These are phyloP conservation scores for Claviceps sp. DNA, from an alignment of 2,329 filamentous ascomycete species.

Conservation along the genomic window DNA sequence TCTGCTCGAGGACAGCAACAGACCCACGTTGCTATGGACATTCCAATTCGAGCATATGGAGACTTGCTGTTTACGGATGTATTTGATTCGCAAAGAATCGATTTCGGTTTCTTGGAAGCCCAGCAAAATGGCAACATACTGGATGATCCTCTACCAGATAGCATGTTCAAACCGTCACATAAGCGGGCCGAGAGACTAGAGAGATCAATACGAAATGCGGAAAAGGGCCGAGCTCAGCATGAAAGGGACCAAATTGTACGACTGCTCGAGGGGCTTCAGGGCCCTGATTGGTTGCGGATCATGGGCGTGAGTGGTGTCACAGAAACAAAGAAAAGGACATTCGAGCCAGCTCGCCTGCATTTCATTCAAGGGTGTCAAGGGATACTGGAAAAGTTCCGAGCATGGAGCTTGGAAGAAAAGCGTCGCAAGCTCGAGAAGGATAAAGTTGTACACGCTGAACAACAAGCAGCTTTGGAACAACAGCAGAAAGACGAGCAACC, in stretches of 20 bases:
- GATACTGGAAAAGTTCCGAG: constrained; percentile 75
- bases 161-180: constrained; percentile 40
- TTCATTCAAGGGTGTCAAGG: constrained; percentile 73
- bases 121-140: constrained; percentile 29
- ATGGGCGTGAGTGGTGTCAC: constrained; percentile 83
- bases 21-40: not conserved
- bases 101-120: constrained; percentile 39
- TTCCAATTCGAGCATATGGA: constrained; percentile 37
- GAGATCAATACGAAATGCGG: constrained; percentile 48
- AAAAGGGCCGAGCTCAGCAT: constrained; percentile 52
- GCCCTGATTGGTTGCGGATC: constrained; percentile 82
- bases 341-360: constrained; percentile 71
- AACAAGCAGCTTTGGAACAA: constrained; percentile 14
- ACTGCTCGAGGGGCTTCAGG: constrained; percentile 68
- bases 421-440: constrained; percentile 66
- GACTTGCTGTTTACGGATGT: constrained; percentile 44
- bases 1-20: not conserved
- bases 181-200: constrained; percentile 47
- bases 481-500: constrained; percentile 23
- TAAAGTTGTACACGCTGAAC: constrained; percentile 21
- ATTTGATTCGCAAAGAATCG: constrained; percentile 41
- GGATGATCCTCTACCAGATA: constrained; percentile 44
- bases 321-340: constrained; percentile 73
- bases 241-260: constrained; percentile 52
- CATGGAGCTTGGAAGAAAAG: constrained; percentile 85